A percentile compares a stretch with the other conserved stretches of the same genome.
Conservation (phyloP, 2,329 filamentous ascomycete genomes). For the Hymenotorrendiella dingleyae region DNA sequence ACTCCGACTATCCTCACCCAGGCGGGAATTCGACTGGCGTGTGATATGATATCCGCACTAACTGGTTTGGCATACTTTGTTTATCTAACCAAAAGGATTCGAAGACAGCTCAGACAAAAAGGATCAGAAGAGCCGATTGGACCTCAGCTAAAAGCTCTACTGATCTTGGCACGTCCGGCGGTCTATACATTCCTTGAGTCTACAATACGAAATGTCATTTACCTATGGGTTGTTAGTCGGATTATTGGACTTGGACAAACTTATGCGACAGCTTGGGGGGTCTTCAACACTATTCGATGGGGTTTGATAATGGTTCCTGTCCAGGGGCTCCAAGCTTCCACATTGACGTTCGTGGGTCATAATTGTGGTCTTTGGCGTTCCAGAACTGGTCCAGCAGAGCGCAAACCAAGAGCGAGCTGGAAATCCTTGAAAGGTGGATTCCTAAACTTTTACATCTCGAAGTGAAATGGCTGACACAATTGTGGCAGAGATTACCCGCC, state of each 20-base stretch:
- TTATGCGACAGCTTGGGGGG: slow-evolving; percentile 67
- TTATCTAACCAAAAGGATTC: slow-evolving; percentile 18
- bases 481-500: slow-evolving; percentile 37
- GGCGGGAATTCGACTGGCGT: slow-evolving; percentile 56
- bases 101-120: slow-evolving; percentile 1
- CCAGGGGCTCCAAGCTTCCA: slow-evolving; percentile 58
- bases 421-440: slow-evolving; percentile 27
- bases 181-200: slow-evolving; percentile 57
- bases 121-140: slow-evolving; percentile 17
- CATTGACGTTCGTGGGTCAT: slow-evolving; percentile 61
- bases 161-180: slow-evolving; percentile 50
- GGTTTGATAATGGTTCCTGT: slow-evolving; percentile 70
- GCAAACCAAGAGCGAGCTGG: slow-evolving; percentile 28
- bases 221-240: slow-evolving; percentile 62
- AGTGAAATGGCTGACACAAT: slow-evolving; percentile 8
- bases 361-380: slow-evolving; percentile 51
- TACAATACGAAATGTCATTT: slow-evolving; percentile 60
- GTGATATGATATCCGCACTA: slow-evolving; percentile 49
- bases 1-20: slow-evolving; percentile 58
- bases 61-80: slow-evolving; percentile 56
- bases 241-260: slow-evolving; percentile 57
- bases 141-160: slow-evolving; percentile 40
- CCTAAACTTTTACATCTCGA: not conserved
- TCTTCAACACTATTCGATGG: slow-evolving; percentile 71
- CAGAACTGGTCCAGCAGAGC: slow-evolving; percentile 26